Conservation (phyloP, 768 basidiomycete species). For the Amanita fuliginea region DNA sequence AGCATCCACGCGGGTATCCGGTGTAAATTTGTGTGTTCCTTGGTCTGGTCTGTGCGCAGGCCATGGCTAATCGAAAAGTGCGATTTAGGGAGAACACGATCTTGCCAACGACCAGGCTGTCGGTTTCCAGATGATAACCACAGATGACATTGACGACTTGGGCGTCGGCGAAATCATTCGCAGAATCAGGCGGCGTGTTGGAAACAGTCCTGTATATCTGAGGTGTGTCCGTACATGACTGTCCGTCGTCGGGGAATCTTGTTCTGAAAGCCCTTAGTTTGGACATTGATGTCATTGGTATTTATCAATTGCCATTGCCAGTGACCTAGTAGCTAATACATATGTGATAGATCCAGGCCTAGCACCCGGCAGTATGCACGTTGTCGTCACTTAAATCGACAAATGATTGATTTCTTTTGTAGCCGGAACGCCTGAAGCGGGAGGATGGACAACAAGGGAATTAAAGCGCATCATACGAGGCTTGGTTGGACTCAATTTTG, state of each 20-base stretch:
- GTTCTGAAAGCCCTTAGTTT: background rate
- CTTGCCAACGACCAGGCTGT: slow-evolving; percentile 58
- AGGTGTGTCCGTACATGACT: background rate
- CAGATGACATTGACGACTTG: slow-evolving; percentile 76
- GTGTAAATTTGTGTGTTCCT: slow-evolving; percentile 50
- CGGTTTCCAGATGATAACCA: slow-evolving; percentile 74
- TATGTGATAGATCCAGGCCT: too few species aligned
- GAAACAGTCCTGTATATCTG: slow-evolving; percentile 37
- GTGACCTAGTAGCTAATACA: too few species aligned
- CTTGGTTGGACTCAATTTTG: slow-evolving; percentile 66
- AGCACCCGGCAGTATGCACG: too few species aligned
- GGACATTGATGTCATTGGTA: too few species aligned
- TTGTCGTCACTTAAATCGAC: too few species aligned
- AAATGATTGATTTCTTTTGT: slow-evolving; percentile 1
- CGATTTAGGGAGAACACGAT: slow-evolving; percentile 42
- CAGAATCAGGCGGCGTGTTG: slow-evolving; percentile 63
- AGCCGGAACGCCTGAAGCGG: slow-evolving; percentile 81
- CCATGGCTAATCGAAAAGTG: too few species aligned
- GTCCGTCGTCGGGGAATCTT: too few species aligned
- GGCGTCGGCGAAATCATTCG: slow-evolving; percentile 61
- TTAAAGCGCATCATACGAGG: slow-evolving; percentile 75
- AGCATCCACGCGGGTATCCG: slow-evolving; percentile 84
- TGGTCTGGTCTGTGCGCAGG: slow-evolving; percentile 25
- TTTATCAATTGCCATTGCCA: too few species aligned
- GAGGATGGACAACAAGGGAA: slow-evolving; percentile 82